Conservation (phyloP, 345 rosid genomes). For the Conringia planisiliqua region DNA sequence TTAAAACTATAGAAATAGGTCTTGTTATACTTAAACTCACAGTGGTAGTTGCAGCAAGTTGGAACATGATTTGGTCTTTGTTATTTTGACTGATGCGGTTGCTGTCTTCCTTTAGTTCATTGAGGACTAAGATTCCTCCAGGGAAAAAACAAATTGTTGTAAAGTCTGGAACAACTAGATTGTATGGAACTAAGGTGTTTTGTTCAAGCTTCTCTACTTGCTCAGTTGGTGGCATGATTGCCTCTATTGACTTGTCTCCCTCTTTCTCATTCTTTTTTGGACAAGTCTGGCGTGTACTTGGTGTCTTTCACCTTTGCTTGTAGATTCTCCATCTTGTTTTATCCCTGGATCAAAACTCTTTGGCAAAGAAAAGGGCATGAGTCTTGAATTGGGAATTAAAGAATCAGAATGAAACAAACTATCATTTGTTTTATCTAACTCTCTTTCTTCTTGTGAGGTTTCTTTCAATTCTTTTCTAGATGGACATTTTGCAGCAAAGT, state of each 20-base stretch:
- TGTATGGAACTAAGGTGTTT: background rate
- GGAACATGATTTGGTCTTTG: background rate
- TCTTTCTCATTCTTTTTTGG: background rate
- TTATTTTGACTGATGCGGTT: background rate
- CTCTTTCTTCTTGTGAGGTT: too few relatives aligned
- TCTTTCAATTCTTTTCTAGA: background rate
- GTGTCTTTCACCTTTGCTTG: background rate
- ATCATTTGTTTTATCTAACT: too few relatives aligned
- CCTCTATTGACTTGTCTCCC: background rate
- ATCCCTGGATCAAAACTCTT: background rate
- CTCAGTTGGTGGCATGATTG: too few relatives aligned
- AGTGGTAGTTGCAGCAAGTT: background rate
- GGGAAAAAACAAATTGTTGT: background rate
- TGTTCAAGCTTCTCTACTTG: background rate
- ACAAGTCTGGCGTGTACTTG: background rate
- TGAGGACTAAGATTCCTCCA: background rate
- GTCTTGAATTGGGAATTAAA: too few relatives aligned
- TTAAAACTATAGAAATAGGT: background rate
- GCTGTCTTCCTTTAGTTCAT: background rate
- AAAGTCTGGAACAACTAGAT: background rate
- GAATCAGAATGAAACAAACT: too few relatives aligned
- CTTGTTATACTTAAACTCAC: background rate
- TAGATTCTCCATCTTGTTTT: background rate
- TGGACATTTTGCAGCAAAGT: too few relatives aligned
- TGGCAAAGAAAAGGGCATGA: background rate